Conservation (phyloP, 345 rosid species). For the Punica granatum region DNA sequence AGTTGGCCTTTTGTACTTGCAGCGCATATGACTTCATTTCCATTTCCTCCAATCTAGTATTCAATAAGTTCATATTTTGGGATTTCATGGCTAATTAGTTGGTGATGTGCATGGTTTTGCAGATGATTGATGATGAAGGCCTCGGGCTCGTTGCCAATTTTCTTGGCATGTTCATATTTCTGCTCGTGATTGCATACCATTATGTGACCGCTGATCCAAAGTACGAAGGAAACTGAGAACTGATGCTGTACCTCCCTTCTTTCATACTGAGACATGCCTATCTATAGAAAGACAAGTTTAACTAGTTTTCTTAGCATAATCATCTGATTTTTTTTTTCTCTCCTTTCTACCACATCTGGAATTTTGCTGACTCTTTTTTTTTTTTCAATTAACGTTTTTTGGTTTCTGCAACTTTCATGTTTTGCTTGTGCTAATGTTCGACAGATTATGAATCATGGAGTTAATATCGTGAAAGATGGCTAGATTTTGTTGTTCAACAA, state of each 20-base stretch:
- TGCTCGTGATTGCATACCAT: constrained; percentile 75
- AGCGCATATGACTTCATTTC: too few species aligned
- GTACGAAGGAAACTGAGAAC: constrained; percentile 52
- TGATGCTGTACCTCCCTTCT: background rate
- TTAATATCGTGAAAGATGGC: too few species aligned
- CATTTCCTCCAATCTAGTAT: background rate
- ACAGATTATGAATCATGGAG: too few species aligned
- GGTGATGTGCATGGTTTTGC: constrained; percentile 17
- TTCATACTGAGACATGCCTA: background rate
- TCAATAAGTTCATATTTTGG: background rate
- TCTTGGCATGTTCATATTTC: constrained; percentile 73
- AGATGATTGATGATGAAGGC: constrained; percentile 84
- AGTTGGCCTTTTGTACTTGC: too few species aligned
- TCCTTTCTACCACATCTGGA: too few species aligned
- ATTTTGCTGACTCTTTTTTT: background rate
- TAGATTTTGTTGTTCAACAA: too few species aligned
- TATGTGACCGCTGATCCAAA: constrained; percentile 81
- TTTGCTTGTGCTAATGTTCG: too few species aligned
- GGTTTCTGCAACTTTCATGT: too few species aligned
- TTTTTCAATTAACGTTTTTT: background rate
- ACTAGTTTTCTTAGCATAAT: background rate
- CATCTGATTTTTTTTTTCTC: background rate
- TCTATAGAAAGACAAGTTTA: background rate
- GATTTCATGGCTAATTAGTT: background rate
- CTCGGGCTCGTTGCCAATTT: constrained; percentile 67